Conservation (phyloP, 225 moss, liverwort and hornwort species). For the Pleurozium schreberi region DNA sequence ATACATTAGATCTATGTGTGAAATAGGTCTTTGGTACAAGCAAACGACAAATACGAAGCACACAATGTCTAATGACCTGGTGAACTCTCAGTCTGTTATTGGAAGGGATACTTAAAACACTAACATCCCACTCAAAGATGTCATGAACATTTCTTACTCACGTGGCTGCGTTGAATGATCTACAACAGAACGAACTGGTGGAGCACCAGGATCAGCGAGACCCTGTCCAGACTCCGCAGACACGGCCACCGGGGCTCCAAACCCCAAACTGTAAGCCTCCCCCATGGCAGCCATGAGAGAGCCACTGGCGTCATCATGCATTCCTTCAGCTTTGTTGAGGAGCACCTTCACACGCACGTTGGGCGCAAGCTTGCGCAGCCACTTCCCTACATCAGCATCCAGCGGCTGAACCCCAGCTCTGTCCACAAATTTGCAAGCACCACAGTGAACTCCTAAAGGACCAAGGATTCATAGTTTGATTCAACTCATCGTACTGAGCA, state of each 20-base stretch:
- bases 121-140: background rate
- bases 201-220: slow-evolving; percentile 35
- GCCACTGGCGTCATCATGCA: slow-evolving; percentile 62
- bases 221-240: slow-evolving; percentile 98
- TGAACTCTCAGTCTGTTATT: background rate
- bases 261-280: slow-evolving; percentile 76
- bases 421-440: background rate
- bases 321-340: slow-evolving; percentile 91
- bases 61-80: background rate
- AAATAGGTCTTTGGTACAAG: background rate
- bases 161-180: background rate
- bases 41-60: background rate
- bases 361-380: slow-evolving; percentile 87
- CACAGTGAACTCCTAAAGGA: background rate
- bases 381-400: slow-evolving; percentile 88
- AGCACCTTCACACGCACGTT: slow-evolving; percentile 77
- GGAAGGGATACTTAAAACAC: background rate
- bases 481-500: background rate
- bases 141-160: background rate
- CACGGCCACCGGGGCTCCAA: slow-evolving; percentile 82
- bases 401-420: slow-evolving; percentile 88
- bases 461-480: background rate
- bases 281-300: slow-evolving; percentile 74
- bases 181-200: background rate
- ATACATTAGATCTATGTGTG: background rate